Conservation (phyloP, 2,329 filamentous ascomycete species). For the Colletotrichum scovillei region DNA sequence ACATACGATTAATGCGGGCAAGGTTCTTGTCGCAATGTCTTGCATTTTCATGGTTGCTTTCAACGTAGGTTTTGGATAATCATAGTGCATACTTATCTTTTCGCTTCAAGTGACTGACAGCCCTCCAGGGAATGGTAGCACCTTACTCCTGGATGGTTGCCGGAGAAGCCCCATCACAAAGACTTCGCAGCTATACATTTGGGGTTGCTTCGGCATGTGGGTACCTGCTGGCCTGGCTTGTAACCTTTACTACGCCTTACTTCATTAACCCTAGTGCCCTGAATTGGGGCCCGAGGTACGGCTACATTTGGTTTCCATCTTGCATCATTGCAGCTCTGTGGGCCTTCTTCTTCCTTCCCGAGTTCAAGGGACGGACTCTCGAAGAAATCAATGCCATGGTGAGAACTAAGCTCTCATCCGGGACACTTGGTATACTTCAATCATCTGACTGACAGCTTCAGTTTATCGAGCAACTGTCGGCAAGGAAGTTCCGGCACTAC, state of each 20-base stretch:
- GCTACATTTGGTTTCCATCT: slow-evolving; percentile 60
- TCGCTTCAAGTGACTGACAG: background rate
- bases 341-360: slow-evolving; percentile 51
- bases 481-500: background rate
- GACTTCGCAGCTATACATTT: slow-evolving; percentile 63
- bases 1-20: background rate
- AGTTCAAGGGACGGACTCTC: slow-evolving; percentile 47
- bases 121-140: slow-evolving; percentile 35
- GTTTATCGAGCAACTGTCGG: background rate
- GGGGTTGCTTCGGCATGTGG: slow-evolving; percentile 59
- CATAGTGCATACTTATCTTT: background rate
- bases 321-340: slow-evolving; percentile 45
- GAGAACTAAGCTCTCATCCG: background rate
- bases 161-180: slow-evolving; percentile 64
- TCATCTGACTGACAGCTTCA: background rate
- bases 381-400: background rate
- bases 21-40: background rate
- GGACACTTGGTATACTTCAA: background rate
- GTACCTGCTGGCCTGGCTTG: slow-evolving; percentile 62
- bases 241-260: slow-evolving; percentile 64
- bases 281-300: slow-evolving; percentile 63
- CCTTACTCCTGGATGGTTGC: slow-evolving; percentile 63
- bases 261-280: slow-evolving; percentile 63
- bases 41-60: background rate
- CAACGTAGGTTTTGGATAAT: background rate